Evolutionary conservation across 2,329 filamentous ascomycete species (phyloP).

Genomic region (Trichoderma guizhouense): DNA sequence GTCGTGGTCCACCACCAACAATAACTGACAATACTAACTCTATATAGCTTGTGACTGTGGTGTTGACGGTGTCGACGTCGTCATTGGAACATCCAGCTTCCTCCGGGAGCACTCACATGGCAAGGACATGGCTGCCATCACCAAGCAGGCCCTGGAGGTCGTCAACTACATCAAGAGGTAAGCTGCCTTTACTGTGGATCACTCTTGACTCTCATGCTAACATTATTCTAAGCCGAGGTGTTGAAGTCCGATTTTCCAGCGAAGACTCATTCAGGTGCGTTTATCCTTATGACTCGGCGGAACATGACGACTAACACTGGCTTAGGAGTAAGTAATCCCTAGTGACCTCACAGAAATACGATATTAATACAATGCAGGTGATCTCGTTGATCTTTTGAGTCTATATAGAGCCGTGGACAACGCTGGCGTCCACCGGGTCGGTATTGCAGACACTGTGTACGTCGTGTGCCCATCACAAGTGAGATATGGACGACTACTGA

Average conservation of each 20-base stretch:
- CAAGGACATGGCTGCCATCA: conserved; percentile 78
- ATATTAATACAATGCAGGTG: neutral
- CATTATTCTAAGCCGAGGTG: conserved; percentile 22
- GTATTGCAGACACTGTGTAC: conserved; percentile 51
- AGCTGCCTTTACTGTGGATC: neutral
- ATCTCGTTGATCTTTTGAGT: conserved; percentile 68
- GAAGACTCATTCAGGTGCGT: conserved; percentile 60
- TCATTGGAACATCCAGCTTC: conserved; percentile 80
- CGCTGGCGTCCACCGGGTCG: conserved; percentile 78
- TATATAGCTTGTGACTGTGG: neutral
- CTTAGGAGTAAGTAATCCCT: neutral
- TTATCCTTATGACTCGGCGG: neutral
- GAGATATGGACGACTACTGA: neutral
- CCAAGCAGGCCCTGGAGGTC: conserved; percentile 76
- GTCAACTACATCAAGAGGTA: conserved; percentile 80
- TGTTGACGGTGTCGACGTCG: conserved; percentile 75
- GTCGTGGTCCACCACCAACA: neutral
- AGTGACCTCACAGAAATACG: neutral
- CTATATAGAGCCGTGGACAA: conserved; percentile 82
- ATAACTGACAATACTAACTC: neutral
- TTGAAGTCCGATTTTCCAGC: conserved; percentile 48
- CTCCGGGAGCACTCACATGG: conserved; percentile 83
- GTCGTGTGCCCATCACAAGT: neutral
- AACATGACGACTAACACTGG: neutral
- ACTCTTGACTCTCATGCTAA: neutral